A percentile compares a stretch with the other conserved stretches of the same genome.
phyloP scores from a whole-genome alignment of 768 basidiomycete species.

The Tulasnella sp. region DNA sequence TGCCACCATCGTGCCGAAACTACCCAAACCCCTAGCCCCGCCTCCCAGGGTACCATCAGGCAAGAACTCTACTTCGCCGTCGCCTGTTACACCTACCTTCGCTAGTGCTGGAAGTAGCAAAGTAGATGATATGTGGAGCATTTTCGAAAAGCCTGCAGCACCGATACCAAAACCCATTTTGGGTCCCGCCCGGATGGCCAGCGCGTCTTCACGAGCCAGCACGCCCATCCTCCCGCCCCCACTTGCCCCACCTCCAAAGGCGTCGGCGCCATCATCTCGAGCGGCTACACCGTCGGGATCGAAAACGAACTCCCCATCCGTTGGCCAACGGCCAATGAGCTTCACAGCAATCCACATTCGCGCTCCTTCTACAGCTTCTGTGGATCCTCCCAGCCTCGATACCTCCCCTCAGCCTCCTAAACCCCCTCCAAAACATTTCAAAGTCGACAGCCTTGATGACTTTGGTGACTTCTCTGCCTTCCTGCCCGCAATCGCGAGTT shows the following conservation, averaged over 20 bases:
- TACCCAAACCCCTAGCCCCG: constrained; percentile 8
- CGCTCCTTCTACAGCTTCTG: constrained; percentile 44
- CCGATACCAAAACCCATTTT: not conserved
- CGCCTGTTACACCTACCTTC: not conserved
- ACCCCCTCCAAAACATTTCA: not conserved
- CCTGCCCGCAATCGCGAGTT: constrained; percentile 21
- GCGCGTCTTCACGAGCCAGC: not conserved
- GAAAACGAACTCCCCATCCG: constrained; percentile 17
- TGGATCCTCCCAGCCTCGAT: constrained; percentile 28
- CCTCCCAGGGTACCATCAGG: not conserved
- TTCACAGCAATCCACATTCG: constrained; percentile 26
- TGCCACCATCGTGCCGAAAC: constrained; percentile 7
- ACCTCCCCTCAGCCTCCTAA: constrained; percentile 5
- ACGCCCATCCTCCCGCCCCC: not conserved
- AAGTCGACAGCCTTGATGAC: constrained; percentile 25
- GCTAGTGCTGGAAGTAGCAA: not conserved
- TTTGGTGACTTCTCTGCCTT: constrained; percentile 26
- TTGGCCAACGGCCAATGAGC: too few species aligned
- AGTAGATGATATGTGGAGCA: constrained; percentile 1
- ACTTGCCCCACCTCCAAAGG: not conserved
- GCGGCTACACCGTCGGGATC: constrained; percentile 17
- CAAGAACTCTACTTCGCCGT: not conserved
- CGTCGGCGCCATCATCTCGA: constrained; percentile 17
- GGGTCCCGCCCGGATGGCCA: not conserved
- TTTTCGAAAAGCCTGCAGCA: not conserved